Percentiles rank a stretch among this genome's conserved stretches.
phyloP scores from a whole-genome alignment of 176 grass and related monocot species.

The Luzula sylvatica region DNA sequence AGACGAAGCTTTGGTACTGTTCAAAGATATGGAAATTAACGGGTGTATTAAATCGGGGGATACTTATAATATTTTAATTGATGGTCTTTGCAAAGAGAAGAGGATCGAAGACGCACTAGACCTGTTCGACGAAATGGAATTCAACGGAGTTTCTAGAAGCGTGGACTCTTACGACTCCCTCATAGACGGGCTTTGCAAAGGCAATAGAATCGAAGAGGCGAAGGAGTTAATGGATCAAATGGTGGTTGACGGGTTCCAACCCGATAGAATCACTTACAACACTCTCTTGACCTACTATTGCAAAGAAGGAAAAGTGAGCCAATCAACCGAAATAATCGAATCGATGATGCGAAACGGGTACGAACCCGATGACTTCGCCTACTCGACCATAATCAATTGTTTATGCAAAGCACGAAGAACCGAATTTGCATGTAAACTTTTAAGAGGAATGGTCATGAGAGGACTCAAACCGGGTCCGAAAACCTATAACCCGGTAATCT shows the following conservation, averaged over 20 bases:
- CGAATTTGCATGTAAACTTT: conserved; percentile 68
- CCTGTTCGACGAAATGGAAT: conserved; percentile 85
- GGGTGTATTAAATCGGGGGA: conserved; percentile 43
- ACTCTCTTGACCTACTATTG: conserved; percentile 83
- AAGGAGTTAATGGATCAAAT: conserved; percentile 67
- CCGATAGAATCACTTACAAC: conserved; percentile 81
- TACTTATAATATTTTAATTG: conserved; percentile 79
- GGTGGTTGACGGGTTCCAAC: conserved; percentile 56
- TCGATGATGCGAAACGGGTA: conserved; percentile 71
- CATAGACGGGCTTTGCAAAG: conserved; percentile 76
- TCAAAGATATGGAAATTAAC: conserved; percentile 82
- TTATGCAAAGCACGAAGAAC: conserved; percentile 77
- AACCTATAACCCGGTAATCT: conserved; percentile 69
- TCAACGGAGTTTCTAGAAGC: conserved; percentile 59
- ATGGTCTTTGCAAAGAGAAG: conserved; percentile 75
- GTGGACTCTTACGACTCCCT: conserved; percentile 62
- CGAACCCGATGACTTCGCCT: conserved; percentile 69
- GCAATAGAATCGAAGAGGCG: conserved; percentile 59
- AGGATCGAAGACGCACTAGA: conserved; percentile 81
- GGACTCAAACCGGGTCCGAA: conserved; percentile 62
- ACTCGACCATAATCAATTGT: conserved; percentile 68
- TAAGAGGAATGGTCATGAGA: conserved; percentile 64
- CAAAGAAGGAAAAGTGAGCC: conserved; percentile 71
- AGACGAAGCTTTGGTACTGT: conserved; percentile 56
- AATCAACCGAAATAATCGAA: conserved; percentile 66